Evolutionary conservation across 495 filamentous ascomycete species (phyloP).

Genomic region (Hyaloscypha bicolor): DNA sequence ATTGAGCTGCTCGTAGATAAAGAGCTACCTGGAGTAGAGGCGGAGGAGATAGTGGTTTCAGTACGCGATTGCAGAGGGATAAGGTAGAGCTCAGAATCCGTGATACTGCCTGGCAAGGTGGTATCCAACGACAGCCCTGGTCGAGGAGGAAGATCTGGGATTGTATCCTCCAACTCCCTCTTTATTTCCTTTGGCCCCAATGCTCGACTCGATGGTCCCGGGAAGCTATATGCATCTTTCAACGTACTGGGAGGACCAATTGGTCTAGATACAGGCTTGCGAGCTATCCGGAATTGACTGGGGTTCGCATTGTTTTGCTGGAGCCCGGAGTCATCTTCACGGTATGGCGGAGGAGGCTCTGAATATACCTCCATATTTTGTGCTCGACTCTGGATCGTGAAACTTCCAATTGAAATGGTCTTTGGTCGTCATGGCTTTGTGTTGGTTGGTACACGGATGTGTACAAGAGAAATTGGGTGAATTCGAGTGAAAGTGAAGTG

Average conservation of each 20-base stretch:
- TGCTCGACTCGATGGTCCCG: neutral
- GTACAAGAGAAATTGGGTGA: slow-evolving; percentile 3
- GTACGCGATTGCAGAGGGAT: neutral
- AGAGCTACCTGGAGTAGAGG: neutral
- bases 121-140: slow-evolving; percentile 13
- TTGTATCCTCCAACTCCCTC: neutral
- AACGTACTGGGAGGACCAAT: neutral
- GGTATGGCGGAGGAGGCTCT: slow-evolving; percentile 14
- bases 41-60: neutral
- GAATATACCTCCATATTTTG: slow-evolving; percentile 8
- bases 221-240: neutral
- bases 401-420: neutral
- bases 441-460: neutral
- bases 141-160: slow-evolving; percentile 9
- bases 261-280: slow-evolving; percentile 14
- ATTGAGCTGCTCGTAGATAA: neutral
- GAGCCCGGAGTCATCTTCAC: neutral
- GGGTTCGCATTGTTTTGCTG: neutral
- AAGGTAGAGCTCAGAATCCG: slow-evolving; percentile 10
- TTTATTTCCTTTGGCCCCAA: neutral
- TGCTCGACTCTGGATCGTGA: neutral
- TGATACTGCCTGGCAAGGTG: neutral
- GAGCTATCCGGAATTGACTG: slow-evolving; percentile 4
- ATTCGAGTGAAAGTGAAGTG: neutral
- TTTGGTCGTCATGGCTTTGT: neutral